Conservation (phyloP, 176 grass and related monocot species). For the Tillandsia fasciculata region DNA sequence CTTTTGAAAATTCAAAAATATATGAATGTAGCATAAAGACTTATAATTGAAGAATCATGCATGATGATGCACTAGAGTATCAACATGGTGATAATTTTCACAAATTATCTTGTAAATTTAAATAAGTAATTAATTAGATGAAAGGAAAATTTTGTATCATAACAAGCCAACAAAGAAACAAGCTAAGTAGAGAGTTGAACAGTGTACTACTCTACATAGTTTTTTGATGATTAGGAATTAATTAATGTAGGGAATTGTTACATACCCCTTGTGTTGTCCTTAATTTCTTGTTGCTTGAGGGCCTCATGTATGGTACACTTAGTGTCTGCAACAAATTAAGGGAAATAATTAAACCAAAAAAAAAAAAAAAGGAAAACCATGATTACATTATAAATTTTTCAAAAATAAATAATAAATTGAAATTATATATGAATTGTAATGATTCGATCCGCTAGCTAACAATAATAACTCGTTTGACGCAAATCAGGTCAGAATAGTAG, state of each 20-base stretch:
- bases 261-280: conserved; percentile 50
- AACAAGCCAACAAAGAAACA: background rate
- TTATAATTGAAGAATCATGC: too few species aligned
- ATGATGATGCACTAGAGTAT: background rate
- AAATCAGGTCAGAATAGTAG: too few species aligned
- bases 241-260: background rate
- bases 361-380: background rate
- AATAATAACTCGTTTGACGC: too few species aligned
- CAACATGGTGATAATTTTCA: background rate
- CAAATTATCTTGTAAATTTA: background rate
- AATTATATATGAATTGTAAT: too few species aligned
- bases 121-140: background rate
- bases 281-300: conserved; percentile 58
- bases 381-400: background rate
- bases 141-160: background rate
- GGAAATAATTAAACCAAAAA: background rate
- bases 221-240: background rate
- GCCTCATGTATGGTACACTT: conserved; percentile 76
- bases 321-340: conserved; percentile 45
- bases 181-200: background rate
- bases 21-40: background rate
- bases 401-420: background rate
- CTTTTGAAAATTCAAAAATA: too few species aligned
- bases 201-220: background rate
- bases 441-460: too few species aligned